Conservation (phyloP, 768 basidiomycete genomes). For the Russula sp. region DNA sequence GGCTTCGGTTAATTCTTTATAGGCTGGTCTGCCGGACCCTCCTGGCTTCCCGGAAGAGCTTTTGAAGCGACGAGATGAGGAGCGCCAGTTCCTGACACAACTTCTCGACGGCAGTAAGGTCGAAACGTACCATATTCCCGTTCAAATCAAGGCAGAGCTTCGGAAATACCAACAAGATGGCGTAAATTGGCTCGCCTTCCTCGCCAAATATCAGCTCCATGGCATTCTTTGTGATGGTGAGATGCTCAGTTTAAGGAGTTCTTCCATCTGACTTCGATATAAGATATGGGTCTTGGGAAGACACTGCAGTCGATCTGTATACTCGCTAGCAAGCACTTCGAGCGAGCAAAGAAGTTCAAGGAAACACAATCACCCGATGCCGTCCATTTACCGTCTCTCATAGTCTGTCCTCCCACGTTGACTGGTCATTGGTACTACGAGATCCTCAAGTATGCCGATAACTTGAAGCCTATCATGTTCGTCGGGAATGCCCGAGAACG, state of each 20-base stretch:
- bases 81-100: constrained; percentile 90
- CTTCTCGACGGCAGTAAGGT: constrained; percentile 94
- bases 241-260: constrained; percentile 30
- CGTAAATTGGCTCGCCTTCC: constrained; percentile 97
- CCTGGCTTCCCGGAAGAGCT: constrained; percentile 87
- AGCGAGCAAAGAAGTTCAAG: constrained; percentile 68
- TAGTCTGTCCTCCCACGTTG: constrained; percentile 94
- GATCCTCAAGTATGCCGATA: constrained; percentile 86
- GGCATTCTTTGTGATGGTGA: constrained; percentile 96
- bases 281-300: constrained; percentile 99
- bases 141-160: constrained; percentile 87
- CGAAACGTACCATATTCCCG: constrained; percentile 82
- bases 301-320: constrained; percentile 98
- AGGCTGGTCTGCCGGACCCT: constrained; percentile 95
- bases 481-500: constrained; percentile 86
- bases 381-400: constrained; percentile 87
- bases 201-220: constrained; percentile 96
- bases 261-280: constrained; percentile 18
- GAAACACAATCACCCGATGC: constrained; percentile 68
- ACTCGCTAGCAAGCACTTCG: constrained; percentile 88
- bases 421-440: constrained; percentile 99
- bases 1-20: constrained; percentile 3
- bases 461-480: constrained; percentile 82
- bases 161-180: constrained; percentile 98
- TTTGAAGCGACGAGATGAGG: constrained; percentile 77